phyloP scores from a whole-genome alignment of 495 filamentous ascomycete genomes.

The Halenospora varia region DNA sequence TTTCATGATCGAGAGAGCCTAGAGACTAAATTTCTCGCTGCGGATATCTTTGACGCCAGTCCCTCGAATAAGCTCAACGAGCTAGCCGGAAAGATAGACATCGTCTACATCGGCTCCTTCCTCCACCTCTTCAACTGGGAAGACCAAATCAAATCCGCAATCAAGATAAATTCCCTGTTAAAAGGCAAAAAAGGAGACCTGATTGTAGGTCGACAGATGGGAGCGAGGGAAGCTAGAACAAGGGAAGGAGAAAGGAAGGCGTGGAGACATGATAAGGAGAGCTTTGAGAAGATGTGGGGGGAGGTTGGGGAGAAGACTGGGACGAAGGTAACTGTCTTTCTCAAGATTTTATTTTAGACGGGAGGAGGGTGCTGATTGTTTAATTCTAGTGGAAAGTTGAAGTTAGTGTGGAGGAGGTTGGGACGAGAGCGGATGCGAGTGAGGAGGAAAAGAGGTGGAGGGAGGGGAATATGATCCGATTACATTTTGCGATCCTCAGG shows the following conservation, averaged over 20 bases:
- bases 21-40: constrained; percentile 40
- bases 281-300: constrained; percentile 47
- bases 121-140: constrained; percentile 58
- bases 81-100: constrained; percentile 46
- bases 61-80: constrained; percentile 27
- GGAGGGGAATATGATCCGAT: background rate
- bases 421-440: background rate
- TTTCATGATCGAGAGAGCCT: constrained; percentile 45
- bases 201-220: constrained; percentile 44
- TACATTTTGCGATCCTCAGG: constrained; percentile 7
- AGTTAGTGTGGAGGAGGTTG: too few species aligned
- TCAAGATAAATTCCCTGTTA: constrained; percentile 41
- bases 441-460: background rate
- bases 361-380: background rate
- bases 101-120: constrained; percentile 51
- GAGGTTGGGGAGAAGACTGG: constrained; percentile 42
- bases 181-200: constrained; percentile 37
- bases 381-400: constrained; percentile 29
- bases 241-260: constrained; percentile 20
- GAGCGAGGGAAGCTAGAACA: constrained; percentile 33
- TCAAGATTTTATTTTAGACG: background rate
- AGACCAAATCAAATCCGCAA: constrained; percentile 45
- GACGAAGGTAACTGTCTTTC: constrained; percentile 25
- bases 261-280: constrained; percentile 43
- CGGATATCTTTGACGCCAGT: constrained; percentile 45